A percentile compares a stretch with the other conserved stretches of the same genome.
phyloP scores from a whole-genome alignment of 2,329 filamentous ascomycete genomes.

The Mycosphaerella sp. region DNA sequence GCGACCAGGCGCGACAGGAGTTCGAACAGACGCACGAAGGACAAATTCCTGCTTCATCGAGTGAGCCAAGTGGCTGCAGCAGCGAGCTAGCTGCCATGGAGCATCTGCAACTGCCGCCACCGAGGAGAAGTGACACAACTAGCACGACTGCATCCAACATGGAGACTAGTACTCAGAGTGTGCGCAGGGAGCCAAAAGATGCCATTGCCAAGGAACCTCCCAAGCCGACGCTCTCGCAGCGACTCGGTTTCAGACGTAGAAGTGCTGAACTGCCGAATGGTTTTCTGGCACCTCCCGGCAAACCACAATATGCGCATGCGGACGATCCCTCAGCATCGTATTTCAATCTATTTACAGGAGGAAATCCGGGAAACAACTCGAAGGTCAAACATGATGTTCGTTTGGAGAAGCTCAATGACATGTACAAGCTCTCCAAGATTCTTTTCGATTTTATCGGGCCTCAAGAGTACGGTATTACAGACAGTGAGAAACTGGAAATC shows the following conservation, averaged over 20 bases:
- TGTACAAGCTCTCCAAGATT: slow-evolving; percentile 90
- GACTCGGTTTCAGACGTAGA: slow-evolving; percentile 49
- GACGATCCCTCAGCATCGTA: slow-evolving; percentile 57
- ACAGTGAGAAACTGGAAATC: slow-evolving; percentile 97
- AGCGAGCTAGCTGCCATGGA: slow-evolving; percentile 12
- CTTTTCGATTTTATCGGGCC: slow-evolving; percentile 98
- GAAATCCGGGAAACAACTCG: slow-evolving; percentile 43
- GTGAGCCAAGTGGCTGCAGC: slow-evolving; percentile 5
- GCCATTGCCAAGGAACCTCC: slow-evolving; percentile 8
- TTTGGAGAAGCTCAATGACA: slow-evolving; percentile 80
- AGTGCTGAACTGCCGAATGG: slow-evolving; percentile 39
- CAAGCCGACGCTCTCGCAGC: slow-evolving; percentile 37
- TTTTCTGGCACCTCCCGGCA: slow-evolving; percentile 4
- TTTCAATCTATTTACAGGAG: slow-evolving; percentile 83
- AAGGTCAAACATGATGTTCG: slow-evolving; percentile 77
- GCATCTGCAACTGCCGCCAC: slow-evolving; percentile 18
- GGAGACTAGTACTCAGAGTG: slow-evolving; percentile 7
- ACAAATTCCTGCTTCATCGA: slow-evolving; percentile 19
- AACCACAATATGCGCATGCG: slow-evolving; percentile 17
- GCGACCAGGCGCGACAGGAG: slow-evolving; percentile 29
- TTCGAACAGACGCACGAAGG: slow-evolving; percentile 31
- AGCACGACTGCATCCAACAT: slow-evolving; percentile 17
- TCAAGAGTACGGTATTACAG: slow-evolving; percentile 94
- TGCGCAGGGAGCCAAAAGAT: slow-evolving; percentile 7
- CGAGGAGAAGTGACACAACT: slow-evolving; percentile 21